Percentiles rank a stretch among this genome's conserved stretches.
phyloP scores from a whole-genome alignment of 768 basidiomycete species.

The Trametes cubensis region DNA sequence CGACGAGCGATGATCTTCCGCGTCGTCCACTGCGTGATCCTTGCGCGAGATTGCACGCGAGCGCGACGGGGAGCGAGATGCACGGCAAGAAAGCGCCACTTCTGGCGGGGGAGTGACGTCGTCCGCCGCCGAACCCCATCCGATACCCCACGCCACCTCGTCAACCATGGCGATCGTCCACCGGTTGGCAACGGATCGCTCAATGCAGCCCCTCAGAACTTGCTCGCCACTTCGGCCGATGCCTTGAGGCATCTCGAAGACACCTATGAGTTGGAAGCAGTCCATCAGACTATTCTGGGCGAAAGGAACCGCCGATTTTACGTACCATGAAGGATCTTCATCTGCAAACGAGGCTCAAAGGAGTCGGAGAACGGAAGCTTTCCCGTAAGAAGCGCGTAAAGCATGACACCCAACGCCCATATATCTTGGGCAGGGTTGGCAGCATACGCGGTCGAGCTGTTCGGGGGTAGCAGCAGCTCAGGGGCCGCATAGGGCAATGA shows the following conservation, averaged over 20 bases:
- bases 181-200: slow-evolving; percentile 58
- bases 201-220: slow-evolving; percentile 80
- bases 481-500: slow-evolving; percentile 92
- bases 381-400: slow-evolving; percentile 84
- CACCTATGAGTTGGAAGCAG: slow-evolving; percentile 46
- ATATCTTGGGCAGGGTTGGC: slow-evolving; percentile 85
- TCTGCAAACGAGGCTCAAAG: slow-evolving; percentile 88
- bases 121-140: slow-evolving; percentile 57
- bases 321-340: slow-evolving; percentile 86
- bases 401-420: slow-evolving; percentile 92
- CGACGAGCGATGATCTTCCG: slow-evolving; percentile 46
- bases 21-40: not conserved
- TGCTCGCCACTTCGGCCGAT: slow-evolving; percentile 65
- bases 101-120: slow-evolving; percentile 37
- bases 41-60: slow-evolving; percentile 6
- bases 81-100: slow-evolving; percentile 22
- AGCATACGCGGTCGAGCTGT: slow-evolving; percentile 38
- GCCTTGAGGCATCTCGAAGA: slow-evolving; percentile 57
- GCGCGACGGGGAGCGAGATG: slow-evolving; percentile 22
- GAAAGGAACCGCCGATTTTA: slow-evolving; percentile 17
- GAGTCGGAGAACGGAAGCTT: slow-evolving; percentile 85
- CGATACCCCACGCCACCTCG: slow-evolving; percentile 79
- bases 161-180: slow-evolving; percentile 86
- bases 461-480: slow-evolving; percentile 74
- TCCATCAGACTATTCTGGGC: slow-evolving; percentile 4